phyloP scores from a whole-genome alignment of 495 filamentous ascomycete genomes.

The Aspergillus sclerotiicarbonarius region DNA sequence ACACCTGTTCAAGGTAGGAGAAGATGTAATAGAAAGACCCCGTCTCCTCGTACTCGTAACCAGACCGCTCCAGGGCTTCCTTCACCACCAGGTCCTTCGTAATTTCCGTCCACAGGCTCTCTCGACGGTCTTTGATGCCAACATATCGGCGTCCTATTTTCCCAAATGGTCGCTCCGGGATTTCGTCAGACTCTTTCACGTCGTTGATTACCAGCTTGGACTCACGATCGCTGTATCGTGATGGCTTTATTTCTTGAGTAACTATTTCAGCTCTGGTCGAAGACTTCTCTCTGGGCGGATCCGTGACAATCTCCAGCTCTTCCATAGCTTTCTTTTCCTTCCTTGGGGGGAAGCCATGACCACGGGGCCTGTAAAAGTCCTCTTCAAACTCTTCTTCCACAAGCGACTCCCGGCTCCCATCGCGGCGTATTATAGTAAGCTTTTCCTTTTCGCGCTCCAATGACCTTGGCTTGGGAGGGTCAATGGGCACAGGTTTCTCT shows the following conservation, averaged over 20 bases:
- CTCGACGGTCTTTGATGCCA: slow-evolving; percentile 42
- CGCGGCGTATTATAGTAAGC: slow-evolving; percentile 6
- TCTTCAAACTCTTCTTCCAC: slow-evolving; percentile 19
- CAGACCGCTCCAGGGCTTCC: slow-evolving; percentile 80
- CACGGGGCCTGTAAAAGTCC: slow-evolving; percentile 9
- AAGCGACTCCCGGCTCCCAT: not conserved
- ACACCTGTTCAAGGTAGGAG: slow-evolving; percentile 83
- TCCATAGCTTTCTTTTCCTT: slow-evolving; percentile 5
- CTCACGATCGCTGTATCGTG: slow-evolving; percentile 8
- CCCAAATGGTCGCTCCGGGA: slow-evolving; percentile 28
- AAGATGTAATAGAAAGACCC: slow-evolving; percentile 89
- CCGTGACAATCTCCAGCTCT: slow-evolving; percentile 19
- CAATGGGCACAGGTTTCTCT: slow-evolving; percentile 12
- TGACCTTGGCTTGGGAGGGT: slow-evolving; percentile 6
- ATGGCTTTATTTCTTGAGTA: slow-evolving; percentile 4
- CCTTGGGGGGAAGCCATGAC: not conserved
- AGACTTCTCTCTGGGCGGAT: slow-evolving; percentile 2
- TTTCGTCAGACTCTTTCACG: slow-evolving; percentile 15
- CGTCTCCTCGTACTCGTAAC: slow-evolving; percentile 92
- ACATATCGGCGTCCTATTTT: slow-evolving; percentile 41
- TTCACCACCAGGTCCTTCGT: slow-evolving; percentile 87
- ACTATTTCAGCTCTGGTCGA: not conserved
- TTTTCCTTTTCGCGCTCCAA: slow-evolving; percentile 12
- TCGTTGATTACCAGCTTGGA: slow-evolving; percentile 13
- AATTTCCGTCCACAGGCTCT: slow-evolving; percentile 93